Evolutionary conservation across 768 basidiomycete species (phyloP).

Genomic region (Heimioporus sp.): DNA sequence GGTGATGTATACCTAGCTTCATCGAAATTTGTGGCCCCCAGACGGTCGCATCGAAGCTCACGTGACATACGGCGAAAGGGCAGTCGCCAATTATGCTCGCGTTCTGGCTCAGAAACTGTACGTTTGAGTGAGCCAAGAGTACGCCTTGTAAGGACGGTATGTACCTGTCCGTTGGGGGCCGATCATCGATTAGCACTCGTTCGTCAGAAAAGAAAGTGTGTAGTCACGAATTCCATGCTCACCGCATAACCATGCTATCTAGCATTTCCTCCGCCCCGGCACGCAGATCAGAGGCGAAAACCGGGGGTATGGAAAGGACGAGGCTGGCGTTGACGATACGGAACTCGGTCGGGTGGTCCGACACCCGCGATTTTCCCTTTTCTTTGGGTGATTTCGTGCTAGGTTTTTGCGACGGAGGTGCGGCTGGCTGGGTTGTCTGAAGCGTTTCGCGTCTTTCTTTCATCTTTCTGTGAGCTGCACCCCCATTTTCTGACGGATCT

Average conservation of each 20-base stretch:
- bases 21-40: slow-evolving; percentile 88
- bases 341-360: slow-evolving; percentile 49
- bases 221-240: slow-evolving; percentile 25
- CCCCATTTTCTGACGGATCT: slow-evolving; percentile 11
- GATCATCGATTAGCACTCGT: not conserved
- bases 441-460: slow-evolving; percentile 31
- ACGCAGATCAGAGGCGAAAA: slow-evolving; percentile 71
- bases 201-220: not conserved
- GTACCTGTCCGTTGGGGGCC: slow-evolving; percentile 53
- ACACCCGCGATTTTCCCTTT: slow-evolving; percentile 38
- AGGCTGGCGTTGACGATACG: slow-evolving; percentile 62
- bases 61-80: slow-evolving; percentile 74
- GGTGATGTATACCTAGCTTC: slow-evolving; percentile 59
- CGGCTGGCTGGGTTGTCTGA: not conserved
- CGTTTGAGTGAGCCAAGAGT: slow-evolving; percentile 80
- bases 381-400: slow-evolving; percentile 26
- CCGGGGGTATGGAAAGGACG: slow-evolving; percentile 73
- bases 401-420: slow-evolving; percentile 8
- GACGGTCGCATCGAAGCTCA: slow-evolving; percentile 79
- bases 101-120: slow-evolving; percentile 60
- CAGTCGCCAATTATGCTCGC: slow-evolving; percentile 78
- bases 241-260: slow-evolving; percentile 97
- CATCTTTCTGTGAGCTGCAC: slow-evolving; percentile 33
- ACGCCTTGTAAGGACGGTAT: slow-evolving; percentile 86
- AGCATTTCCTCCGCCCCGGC: slow-evolving; percentile 85